phyloP scores from a whole-genome alignment of 306 rosid species.

The Fagus sylvatica region DNA sequence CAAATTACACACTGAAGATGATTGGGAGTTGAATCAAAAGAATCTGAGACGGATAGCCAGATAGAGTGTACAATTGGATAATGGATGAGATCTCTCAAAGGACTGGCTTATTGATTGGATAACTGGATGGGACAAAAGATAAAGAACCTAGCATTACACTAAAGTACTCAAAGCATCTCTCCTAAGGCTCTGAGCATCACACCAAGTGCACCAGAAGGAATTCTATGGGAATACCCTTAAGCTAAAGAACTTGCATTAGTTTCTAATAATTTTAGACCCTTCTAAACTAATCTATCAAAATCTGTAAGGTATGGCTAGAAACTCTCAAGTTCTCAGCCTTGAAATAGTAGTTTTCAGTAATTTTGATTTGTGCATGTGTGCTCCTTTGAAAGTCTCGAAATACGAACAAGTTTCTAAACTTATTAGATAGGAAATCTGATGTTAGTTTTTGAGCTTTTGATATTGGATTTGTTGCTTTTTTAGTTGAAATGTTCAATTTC shows the following conservation, averaged over 20 bases:
- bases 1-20: no score
- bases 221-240: neutral
- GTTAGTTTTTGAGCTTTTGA: neutral
- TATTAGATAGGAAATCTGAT: neutral
- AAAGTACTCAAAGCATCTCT: no score
- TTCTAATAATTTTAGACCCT: neutral
- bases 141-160: no score
- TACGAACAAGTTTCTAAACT: neutral
- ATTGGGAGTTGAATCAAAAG: no score
- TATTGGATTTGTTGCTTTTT: neutral
- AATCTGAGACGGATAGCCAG: no score
- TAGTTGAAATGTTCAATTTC: neutral
- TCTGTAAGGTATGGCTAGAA: neutral
- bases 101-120: no score
- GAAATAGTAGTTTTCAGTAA: neutral
- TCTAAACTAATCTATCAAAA: neutral
- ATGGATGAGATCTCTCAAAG: no score
- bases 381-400: neutral
- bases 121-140: neutral
- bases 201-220: neutral
- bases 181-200: neutral
- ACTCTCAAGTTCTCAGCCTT: neutral
- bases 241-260: neutral
- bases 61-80: no score
- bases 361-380: neutral